Evolutionary conservation across 768 basidiomycete genomes (phyloP).

Genomic region (Tephrocybe sp.): DNA sequence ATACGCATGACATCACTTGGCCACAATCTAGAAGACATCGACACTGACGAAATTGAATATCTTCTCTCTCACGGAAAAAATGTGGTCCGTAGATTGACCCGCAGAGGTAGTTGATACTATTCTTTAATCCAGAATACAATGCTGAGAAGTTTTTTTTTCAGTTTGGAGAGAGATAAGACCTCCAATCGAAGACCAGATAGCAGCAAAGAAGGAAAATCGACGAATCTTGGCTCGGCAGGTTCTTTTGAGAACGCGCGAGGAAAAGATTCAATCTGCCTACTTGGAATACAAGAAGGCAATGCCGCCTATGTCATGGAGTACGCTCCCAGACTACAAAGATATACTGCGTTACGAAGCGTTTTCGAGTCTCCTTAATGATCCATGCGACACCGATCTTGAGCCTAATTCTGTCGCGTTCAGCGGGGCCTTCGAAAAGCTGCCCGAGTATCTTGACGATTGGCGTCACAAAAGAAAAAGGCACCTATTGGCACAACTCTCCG

Average conservation of each 20-base stretch:
- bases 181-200: neutral
- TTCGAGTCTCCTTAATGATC: neutral
- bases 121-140: neutral
- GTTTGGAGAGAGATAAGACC: conserved; percentile 2
- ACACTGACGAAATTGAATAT: too few species aligned
- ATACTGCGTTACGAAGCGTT: neutral
- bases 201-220: neutral
- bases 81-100: neutral
- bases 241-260: neutral
- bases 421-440: neutral
- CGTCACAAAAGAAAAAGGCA: neutral
- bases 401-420: neutral
- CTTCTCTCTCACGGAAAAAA: too few species aligned
- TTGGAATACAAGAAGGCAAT: neutral
- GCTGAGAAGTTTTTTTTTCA: neutral
- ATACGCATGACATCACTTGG: neutral
- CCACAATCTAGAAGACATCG: neutral
- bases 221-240: neutral
- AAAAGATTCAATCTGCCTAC: neutral
- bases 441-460: neutral
- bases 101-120: neutral
- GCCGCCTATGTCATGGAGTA: neutral
- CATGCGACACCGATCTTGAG: neutral
- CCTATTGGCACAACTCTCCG: neutral
- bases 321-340: conserved; percentile 1